phyloP scores from a whole-genome alignment of 306 rosid species.

The Glycine tomentella region DNA sequence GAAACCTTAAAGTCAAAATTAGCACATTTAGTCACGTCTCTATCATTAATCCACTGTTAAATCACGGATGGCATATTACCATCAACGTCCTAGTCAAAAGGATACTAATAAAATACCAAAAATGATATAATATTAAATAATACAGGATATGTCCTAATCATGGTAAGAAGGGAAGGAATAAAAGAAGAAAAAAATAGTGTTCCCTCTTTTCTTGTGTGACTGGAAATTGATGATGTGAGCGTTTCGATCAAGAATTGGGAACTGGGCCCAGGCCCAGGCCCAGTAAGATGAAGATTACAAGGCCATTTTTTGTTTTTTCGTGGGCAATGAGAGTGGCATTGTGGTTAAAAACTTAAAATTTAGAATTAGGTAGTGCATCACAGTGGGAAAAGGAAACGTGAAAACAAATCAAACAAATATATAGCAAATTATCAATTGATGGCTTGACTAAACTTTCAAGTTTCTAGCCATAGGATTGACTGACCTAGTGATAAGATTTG shows the following conservation, averaged over 20 bases:
- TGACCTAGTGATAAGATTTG: no score
- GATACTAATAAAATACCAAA: slow-evolving; percentile 15
- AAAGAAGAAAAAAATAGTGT: not conserved
- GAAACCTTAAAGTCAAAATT: slow-evolving; percentile 39
- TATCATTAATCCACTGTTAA: slow-evolving; percentile 34
- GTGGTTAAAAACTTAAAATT: no score
- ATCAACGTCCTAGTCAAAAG: slow-evolving; percentile 19
- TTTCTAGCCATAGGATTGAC: no score
- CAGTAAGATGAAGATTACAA: not conserved
- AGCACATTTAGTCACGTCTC: slow-evolving; percentile 43
- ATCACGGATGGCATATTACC: slow-evolving; percentile 17
- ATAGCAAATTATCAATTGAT: no score
- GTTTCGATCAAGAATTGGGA: not conserved
- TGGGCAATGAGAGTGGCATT: no score
- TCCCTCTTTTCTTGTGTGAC: not conserved
- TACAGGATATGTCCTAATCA: not conserved
- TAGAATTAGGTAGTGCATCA: no score
- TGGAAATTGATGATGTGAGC: not conserved
- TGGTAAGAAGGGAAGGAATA: not conserved
- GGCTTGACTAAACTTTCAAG: no score
- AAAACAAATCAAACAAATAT: no score
- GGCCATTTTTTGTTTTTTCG: no score
- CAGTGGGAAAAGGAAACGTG: no score
- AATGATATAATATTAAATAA: not conserved
- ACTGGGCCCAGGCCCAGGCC: not conserved